Base-by-base conservation (phyloP, 345 rosid genomes). In the Physaria fendleri region DNA sequence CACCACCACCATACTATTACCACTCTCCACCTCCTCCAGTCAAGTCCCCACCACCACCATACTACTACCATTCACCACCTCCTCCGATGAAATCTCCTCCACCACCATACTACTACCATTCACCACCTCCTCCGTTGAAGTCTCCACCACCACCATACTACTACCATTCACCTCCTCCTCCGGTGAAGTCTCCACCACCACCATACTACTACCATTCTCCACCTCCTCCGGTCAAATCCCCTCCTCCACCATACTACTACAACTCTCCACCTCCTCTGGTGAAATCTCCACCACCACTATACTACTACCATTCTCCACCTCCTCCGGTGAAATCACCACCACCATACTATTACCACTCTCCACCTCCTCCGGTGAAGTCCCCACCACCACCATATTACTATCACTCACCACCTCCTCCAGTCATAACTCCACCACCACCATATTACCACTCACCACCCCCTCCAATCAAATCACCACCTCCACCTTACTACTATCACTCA, bases 371-470 rank as follows among this genome's bases (percentile, higher is more conserved):
- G 0, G 62, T 54, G 0, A 61, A 51, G 18, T 64, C 75, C 2
- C 76, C 76, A 0, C 77, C 79, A 0, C 77, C 77, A 0, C 71
- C 71, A 0, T 74, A 74, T 13, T 21, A 58, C 4, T 76, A 54
- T 14, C 51, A 21, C 0, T 77, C 80, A 0, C 80, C 78, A 1
- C 77, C 80, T 0, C 80, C 78, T 0, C 77, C 79, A 0, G 53
- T 74, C 0, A 69, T 65, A 2, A 56, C 68, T 0, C 76, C 80
- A 0, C 63, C 79, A 0, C 76, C 76, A 0, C 70, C 78, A 0
- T 78, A 78, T 7, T 40, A 58, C 0, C 77, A 80, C 57, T 2
- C 76, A 82, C 0, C 80, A 0, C 85, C 85, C 0, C 80, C 79
- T 0, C 77, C 71, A 0, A 51, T 58, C 0, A 58, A 64, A 0